A percentile compares a stretch with the other conserved stretches of the same genome.
Evolutionary conservation across 805 yeast genomes (phyloP).

Genomic region (Yamadazyma phyllophila): DNA sequence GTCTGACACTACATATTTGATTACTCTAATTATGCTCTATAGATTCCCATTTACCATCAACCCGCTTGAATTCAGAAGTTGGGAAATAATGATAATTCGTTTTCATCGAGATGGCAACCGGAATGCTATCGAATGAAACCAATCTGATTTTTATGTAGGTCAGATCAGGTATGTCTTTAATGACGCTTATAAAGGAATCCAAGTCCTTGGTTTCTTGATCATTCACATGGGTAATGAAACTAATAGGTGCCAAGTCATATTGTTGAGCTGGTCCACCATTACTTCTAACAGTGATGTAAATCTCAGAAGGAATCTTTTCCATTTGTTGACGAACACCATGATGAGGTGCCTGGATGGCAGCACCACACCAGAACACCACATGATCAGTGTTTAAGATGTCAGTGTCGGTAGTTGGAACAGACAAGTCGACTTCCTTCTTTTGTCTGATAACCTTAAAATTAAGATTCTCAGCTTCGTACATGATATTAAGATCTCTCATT

Average conservation of each 20-base stretch:
- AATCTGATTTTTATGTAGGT: slow-evolving; percentile 78
- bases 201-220: slow-evolving; percentile 70
- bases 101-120: slow-evolving; percentile 80
- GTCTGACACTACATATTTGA: neutral
- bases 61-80: slow-evolving; percentile 58
- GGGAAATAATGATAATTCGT: slow-evolving; percentile 90
- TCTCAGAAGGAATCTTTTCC: slow-evolving; percentile 72
- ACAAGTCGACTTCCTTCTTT: slow-evolving; percentile 58
- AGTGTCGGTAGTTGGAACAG: slow-evolving; percentile 64
- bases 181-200: slow-evolving; percentile 62
- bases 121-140: slow-evolving; percentile 82
- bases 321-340: slow-evolving; percentile 87
- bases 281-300: slow-evolving; percentile 74
- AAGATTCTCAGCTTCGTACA: slow-evolving; percentile 42
- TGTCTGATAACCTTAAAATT: slow-evolving; percentile 69
- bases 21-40: slow-evolving; percentile 29
- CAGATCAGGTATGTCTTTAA: slow-evolving; percentile 70
- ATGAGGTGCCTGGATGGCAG: slow-evolving; percentile 83
- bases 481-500: slow-evolving; percentile 62
- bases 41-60: slow-evolving; percentile 48
- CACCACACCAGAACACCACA: slow-evolving; percentile 80
- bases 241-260: slow-evolving; percentile 73
- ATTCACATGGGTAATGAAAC: slow-evolving; percentile 87
- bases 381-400: slow-evolving; percentile 58
- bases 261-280: slow-evolving; percentile 86